Percentiles rank a stretch among this genome's conserved stretches.
These are phyloP conservation scores for Teratosphaeria zuluensis DNA, from an alignment of 2,329 filamentous ascomycete genomes.

Conservation along the genomic window DNA sequence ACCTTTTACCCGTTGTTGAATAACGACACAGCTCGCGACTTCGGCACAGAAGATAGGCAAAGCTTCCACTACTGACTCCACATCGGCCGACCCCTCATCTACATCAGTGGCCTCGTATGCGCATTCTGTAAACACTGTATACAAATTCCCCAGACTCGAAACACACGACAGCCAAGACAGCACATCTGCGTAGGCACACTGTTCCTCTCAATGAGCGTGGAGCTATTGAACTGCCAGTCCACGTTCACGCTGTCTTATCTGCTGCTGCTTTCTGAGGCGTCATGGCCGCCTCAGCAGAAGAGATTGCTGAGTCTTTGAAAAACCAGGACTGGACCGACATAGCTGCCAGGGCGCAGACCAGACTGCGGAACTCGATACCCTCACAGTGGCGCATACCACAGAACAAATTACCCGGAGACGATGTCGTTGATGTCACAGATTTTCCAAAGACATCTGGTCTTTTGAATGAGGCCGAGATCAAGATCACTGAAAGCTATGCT, in stretches of 20 bases:
- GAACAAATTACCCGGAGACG: constrained; percentile 43
- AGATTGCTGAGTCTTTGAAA: not conserved
- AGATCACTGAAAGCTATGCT: constrained; percentile 38
- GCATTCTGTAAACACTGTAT: not conserved
- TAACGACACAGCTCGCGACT: no score
- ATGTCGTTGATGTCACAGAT: constrained; percentile 46
- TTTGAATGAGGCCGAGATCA: constrained; percentile 45
- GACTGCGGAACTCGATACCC: constrained; percentile 44
- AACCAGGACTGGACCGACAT: constrained; percentile 35
- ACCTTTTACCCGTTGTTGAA: no score
- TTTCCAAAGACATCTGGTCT: constrained; percentile 50
- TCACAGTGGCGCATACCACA: constrained; percentile 48
- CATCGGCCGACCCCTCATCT: no score
- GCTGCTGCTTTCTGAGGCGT: not conserved
- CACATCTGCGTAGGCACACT: not conserved
- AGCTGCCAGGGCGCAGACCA: constrained; percentile 33
- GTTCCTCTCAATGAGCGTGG: not conserved
- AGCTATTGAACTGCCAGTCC: not conserved
- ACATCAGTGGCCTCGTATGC: no score
- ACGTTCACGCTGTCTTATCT: not conserved
- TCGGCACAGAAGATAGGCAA: no score
- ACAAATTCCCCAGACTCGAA: not conserved
- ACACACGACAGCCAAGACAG: not conserved
- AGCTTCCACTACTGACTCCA: no score
- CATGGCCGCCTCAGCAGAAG: constrained; percentile 1